Evolutionary conservation across 2,329 filamentous ascomycete genomes (phyloP).

Genomic region (Verticillium zaregamsianum): DNA sequence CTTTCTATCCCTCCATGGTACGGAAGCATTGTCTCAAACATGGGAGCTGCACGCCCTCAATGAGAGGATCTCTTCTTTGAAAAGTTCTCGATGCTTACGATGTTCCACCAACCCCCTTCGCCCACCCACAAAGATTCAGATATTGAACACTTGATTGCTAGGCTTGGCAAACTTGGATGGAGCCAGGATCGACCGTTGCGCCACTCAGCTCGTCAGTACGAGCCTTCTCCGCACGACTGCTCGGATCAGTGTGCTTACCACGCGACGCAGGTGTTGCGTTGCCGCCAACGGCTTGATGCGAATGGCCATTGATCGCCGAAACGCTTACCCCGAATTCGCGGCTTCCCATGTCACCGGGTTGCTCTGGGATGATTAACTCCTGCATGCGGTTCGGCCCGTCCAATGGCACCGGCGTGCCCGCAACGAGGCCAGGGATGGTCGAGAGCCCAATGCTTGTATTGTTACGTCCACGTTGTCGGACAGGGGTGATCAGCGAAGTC

Average conservation of each 20-base stretch:
- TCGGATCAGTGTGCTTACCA: background rate
- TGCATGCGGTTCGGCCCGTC: slow-evolving; percentile 6
- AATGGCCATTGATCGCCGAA: slow-evolving; percentile 5
- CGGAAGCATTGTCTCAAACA: too few relatives aligned
- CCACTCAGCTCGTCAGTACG: background rate
- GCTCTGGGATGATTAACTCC: slow-evolving; percentile 1
- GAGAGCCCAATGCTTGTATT: slow-evolving; percentile 19
- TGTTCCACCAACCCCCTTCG: background rate
- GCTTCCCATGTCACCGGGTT: background rate
- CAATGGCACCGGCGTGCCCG: slow-evolving; percentile 17
- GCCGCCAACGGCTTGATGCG: background rate
- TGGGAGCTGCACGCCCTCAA: too few relatives aligned
- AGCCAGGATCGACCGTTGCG: background rate
- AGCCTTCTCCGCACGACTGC: background rate
- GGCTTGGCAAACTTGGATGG: background rate
- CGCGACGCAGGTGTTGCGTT: background rate
- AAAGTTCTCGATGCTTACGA: background rate
- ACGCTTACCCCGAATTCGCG: slow-evolving; percentile 6
- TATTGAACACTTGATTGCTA: background rate
- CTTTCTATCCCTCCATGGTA: too few relatives aligned
- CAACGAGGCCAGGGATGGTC: slow-evolving; percentile 24
- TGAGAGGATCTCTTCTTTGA: too few relatives aligned
- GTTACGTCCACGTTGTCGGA: slow-evolving; percentile 24
- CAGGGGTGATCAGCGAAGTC: slow-evolving; percentile 17
- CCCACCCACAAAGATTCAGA: background rate